Conservation (phyloP, 129 eudicot genomes). For the Escallonia herrerae region DNA sequence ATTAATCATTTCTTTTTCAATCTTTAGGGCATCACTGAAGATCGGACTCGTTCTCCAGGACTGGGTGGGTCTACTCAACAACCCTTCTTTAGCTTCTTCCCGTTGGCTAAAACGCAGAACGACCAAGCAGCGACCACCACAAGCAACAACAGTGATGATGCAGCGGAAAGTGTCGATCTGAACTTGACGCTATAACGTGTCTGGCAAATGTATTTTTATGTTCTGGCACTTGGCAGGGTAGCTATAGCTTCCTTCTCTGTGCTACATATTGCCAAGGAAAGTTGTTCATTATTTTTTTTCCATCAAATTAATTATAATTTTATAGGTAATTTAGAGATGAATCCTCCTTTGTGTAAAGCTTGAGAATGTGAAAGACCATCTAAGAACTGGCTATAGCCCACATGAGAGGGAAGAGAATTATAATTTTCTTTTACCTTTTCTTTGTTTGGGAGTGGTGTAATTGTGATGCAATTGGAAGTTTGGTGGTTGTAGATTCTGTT, state of each 20-base stretch:
- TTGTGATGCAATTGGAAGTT: neutral
- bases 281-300: neutral
- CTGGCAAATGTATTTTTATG: neutral
- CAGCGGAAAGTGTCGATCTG: slow-evolving; percentile 62
- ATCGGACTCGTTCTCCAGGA: slow-evolving; percentile 15
- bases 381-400: neutral
- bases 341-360: neutral
- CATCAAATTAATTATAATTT: neutral
- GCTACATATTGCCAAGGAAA: too few species aligned
- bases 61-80: slow-evolving; percentile 28
- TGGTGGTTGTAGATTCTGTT: neutral
- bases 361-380: neutral
- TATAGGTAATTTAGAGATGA: neutral
- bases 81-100: slow-evolving; percentile 50
- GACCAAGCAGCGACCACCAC: neutral
- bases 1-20: slow-evolving; percentile 6
- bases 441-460: neutral
- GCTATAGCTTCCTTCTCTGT: neutral
- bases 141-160: slow-evolving; percentile 26
- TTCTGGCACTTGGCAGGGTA: neutral
- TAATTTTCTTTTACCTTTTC: neutral
- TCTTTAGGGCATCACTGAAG: slow-evolving; percentile 30
- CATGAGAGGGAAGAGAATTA: neutral
- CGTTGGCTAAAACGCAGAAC: slow-evolving; percentile 28
- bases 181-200: slow-evolving; percentile 46